Percentiles rank a stretch among this genome's conserved stretches.
phyloP scores from a whole-genome alignment of 1,284 basidiomycete genomes.

The Apiotrichum montevideense region DNA sequence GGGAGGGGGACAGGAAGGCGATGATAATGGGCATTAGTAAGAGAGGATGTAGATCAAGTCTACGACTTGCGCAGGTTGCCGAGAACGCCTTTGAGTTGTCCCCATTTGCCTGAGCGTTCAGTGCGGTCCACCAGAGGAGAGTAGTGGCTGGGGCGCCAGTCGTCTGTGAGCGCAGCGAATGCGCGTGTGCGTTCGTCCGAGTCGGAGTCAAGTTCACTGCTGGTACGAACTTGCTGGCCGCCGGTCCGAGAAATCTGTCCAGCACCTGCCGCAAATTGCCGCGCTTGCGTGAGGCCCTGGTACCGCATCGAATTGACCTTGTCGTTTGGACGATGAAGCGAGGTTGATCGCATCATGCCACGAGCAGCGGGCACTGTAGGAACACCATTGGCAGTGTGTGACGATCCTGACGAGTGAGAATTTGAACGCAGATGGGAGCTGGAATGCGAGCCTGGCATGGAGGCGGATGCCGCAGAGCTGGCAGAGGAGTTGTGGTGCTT shows the following conservation, averaged over 20 bases:
- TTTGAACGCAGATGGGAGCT: no score
- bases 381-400: no score
- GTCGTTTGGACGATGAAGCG: conserved; percentile 3
- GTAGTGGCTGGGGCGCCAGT: conserved; percentile 19
- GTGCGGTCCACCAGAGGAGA: no score
- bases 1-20: no score
- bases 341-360: neutral
- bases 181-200: conserved; percentile 17
- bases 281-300: conserved; percentile 9
- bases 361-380: neutral
- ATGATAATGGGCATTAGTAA: neutral
- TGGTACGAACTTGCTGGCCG: neutral
- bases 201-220: conserved; percentile 30
- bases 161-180: conserved; percentile 33
- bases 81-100: conserved; percentile 20
- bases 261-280: neutral
- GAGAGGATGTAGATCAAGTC: neutral
- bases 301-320: conserved; percentile 3
- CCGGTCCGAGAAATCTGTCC: neutral
- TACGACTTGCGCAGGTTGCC: conserved; percentile 11
- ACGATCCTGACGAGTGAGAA: no score
- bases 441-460: neutral
- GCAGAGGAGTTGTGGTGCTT: neutral
- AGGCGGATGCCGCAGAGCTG: neutral
- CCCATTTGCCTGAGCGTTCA: conserved; percentile 15